phyloP scores from a whole-genome alignment of 768 basidiomycete genomes.

The Termitomyces sp. region DNA sequence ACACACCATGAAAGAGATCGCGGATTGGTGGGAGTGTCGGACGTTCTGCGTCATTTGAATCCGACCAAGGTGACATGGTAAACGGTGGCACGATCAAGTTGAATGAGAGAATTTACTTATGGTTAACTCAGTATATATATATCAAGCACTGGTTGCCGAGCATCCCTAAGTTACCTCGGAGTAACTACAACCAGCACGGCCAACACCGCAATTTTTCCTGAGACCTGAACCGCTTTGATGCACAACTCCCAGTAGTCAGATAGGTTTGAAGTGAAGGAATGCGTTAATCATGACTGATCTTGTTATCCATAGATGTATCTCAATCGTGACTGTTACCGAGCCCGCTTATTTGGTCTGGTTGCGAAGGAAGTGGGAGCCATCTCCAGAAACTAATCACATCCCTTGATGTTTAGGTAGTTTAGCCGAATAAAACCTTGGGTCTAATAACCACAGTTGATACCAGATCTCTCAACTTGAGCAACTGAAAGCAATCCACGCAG shows the following conservation, averaged over 20 bases:
- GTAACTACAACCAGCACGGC: constrained; percentile 14
- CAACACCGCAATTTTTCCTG: background rate
- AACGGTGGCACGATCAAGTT: background rate
- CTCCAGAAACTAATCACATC: background rate
- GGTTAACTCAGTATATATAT: constrained; percentile 11
- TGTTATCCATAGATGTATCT: constrained; percentile 15
- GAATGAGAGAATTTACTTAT: background rate
- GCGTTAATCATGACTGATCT: constrained; percentile 2
- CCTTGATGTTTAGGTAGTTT: constrained; percentile 1
- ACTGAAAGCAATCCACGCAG: background rate
- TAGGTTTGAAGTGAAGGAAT: background rate
- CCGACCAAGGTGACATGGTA: constrained; percentile 25
- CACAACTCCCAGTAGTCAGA: constrained; percentile 5
- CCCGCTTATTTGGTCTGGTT: constrained; percentile 1
- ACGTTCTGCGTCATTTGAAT: constrained; percentile 30
- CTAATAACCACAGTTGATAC: background rate
- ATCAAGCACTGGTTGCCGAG: constrained; percentile 9
- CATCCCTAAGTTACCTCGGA: constrained; percentile 3
- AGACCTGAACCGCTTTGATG: background rate
- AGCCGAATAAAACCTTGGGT: background rate
- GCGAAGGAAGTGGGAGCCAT: constrained; percentile 2
- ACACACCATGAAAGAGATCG: constrained; percentile 60
- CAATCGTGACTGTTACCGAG: constrained; percentile 8
- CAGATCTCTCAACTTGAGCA: background rate
- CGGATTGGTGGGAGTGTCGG: constrained; percentile 72